Evolutionary conservation across 352 stramenopile species (phyloP).

Genomic region (Pythium pyrilobum): DNA sequence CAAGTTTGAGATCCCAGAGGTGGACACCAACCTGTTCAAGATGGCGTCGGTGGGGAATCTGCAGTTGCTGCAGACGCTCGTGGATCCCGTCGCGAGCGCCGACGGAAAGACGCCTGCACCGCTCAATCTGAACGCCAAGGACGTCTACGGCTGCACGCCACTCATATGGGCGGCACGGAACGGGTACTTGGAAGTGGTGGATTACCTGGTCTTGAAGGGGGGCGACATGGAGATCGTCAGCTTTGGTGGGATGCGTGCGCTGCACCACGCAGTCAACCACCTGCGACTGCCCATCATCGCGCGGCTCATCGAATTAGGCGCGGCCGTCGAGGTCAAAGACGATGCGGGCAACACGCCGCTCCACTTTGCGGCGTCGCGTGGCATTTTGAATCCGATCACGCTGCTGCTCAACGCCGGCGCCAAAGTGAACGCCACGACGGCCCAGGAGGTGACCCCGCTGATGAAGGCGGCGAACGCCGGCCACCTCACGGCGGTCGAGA

Average conservation of each 20-base stretch:
- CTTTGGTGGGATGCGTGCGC: conserved; percentile 73
- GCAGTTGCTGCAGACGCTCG: conserved; percentile 57
- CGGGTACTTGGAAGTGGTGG: conserved; percentile 74
- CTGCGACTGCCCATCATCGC: conserved; percentile 50
- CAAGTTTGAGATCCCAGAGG: conserved; percentile 75
- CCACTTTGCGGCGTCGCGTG: conserved; percentile 74
- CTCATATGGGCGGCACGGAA: conserved; percentile 82
- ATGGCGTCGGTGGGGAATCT: conserved; percentile 78
- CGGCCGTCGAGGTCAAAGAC: conserved; percentile 71
- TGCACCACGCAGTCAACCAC: conserved; percentile 87
- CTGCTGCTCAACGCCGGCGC: conserved; percentile 69
- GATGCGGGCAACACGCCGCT: conserved; percentile 82
- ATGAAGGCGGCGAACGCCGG: conserved; percentile 84
- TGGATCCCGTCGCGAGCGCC: conserved; percentile 38
- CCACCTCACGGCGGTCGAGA: conserved; percentile 78
- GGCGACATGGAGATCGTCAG: conserved; percentile 62
- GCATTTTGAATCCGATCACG: conserved; percentile 83
- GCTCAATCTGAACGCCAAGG: conserved; percentile 75
- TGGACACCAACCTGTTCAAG: conserved; percentile 85
- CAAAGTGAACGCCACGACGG: conserved; percentile 70
- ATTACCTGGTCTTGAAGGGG: conserved; percentile 64
- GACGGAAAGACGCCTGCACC: conserved; percentile 35
- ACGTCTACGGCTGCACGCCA: conserved; percentile 74
- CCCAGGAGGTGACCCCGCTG: conserved; percentile 76
- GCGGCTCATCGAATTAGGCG: conserved; percentile 70